Evolutionary conservation across 495 filamentous ascomycete genomes (phyloP), one percentile per base, ranked within the genome.

Genomic region (Penicillium fimorum): DNA sequence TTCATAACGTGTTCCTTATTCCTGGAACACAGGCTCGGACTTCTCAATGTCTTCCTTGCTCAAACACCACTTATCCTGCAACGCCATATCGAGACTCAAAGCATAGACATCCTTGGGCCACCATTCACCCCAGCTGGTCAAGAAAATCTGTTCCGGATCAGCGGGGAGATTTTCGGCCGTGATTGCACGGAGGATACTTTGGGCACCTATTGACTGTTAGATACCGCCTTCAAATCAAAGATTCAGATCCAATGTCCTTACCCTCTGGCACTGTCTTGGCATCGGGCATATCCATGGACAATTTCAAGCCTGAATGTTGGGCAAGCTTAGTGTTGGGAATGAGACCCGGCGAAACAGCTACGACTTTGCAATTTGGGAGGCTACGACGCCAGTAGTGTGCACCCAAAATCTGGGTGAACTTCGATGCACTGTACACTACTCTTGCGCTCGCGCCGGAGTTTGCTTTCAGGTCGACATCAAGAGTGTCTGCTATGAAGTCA

Each of bases 121-220:
- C 67, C 67, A 70, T 40, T 70, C 67, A 24, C 67, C 67, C 67
- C 67, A 70, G 42, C 67, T 70, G 30, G 67, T 70, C 53, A 70
- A 43, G 38, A 70, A 68, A 24, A 70, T 60, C 51, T 70, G 67
- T 48, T 70, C 56, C 1, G 65, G 67, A 35, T 70, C 65, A 5
- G 44, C 50, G 17, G 67, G 67, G 10, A 70, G 15, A 30, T 70
- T 63, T 5, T 55, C 56, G 10, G 29, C 45, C 0, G 40, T 50
- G 24, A 65, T 57, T 1, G 65, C 67, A 24, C 57, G 60, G 9
- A 68, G 65, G 48, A 70, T 57, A 30, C 60, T 70, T 40, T 59
- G 56, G 32, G 67, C 67, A 22, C 67, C 67, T 70, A 18, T 50
- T 18, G 8, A 47, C 17, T 1, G 17, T 58, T 10, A 58, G 55